A percentile compares a stretch with the other conserved stretches of the same genome.
Conservation (phyloP, 2,329 filamentous ascomycete species). For the Alternaria longipes region DNA sequence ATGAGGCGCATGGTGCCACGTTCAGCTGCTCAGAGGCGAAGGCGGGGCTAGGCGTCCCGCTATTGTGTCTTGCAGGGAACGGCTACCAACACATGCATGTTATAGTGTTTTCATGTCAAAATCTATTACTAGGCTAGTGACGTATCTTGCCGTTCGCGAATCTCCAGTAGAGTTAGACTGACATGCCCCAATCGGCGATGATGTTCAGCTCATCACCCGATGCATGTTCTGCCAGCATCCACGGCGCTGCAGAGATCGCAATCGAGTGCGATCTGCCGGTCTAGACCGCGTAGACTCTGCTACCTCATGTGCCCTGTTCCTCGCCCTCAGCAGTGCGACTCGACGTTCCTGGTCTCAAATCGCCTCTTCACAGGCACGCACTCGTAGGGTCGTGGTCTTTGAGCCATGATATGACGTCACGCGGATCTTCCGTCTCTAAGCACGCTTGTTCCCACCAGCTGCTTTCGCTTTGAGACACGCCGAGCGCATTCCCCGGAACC, state of each 20-base stretch:
- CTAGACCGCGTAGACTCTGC: conserved; percentile 14
- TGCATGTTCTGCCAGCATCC: conserved; percentile 10
- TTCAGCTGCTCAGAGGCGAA: background rate
- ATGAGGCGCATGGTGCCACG: background rate
- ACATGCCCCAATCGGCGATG: conserved; percentile 15
- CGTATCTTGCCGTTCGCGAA: background rate
- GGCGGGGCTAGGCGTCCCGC: background rate
- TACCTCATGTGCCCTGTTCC: background rate
- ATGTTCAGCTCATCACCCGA: conserved; percentile 5
- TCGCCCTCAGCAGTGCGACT: conserved; percentile 6
- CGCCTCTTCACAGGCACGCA: conserved; percentile 8
- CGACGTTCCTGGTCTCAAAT: background rate
- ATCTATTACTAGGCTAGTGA: background rate
- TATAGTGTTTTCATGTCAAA: background rate
- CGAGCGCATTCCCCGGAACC: conserved; percentile 4
- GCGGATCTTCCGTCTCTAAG: conserved; percentile 7
- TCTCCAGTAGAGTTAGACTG: background rate
- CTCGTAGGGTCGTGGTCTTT: conserved; percentile 9
- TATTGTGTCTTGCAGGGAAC: background rate
- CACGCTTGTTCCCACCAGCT: conserved; percentile 16
- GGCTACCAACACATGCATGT: background rate
- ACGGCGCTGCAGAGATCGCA: conserved; percentile 7
- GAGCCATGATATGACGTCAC: conserved; percentile 20
- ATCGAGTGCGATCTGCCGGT: conserved; percentile 14
- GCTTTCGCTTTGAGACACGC: conserved; percentile 8